These are phyloP conservation scores for Trichoderma semiorbis DNA, from an alignment of 2,329 filamentous ascomycete species.

Conservation along the genomic window DNA sequence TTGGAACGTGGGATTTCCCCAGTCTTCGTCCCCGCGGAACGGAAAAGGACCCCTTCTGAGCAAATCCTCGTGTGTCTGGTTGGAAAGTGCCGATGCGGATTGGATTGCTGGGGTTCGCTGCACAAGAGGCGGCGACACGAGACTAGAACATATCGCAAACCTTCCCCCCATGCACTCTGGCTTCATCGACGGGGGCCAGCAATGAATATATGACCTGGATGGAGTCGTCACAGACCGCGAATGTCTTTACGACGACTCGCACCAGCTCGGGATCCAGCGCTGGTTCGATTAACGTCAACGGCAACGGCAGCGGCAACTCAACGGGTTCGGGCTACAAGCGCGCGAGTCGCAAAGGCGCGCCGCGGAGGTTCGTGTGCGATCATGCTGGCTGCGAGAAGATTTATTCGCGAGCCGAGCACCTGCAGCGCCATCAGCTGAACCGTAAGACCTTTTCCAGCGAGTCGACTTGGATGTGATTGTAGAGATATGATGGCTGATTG, in stretches of 20 bases:
- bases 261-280: constrained; percentile 4
- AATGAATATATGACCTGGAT: constrained; percentile 22
- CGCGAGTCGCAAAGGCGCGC: constrained; percentile 50
- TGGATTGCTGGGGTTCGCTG: constrained; percentile 13
- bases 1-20: constrained; percentile 13
- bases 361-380: constrained; percentile 58
- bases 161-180: constrained; percentile 10
- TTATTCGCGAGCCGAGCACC: constrained; percentile 76
- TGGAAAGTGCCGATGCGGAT: neutral
- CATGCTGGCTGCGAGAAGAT: constrained; percentile 72
- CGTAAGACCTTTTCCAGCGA: constrained; percentile 49
- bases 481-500: neutral
- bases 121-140: constrained; percentile 3
- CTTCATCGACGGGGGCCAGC: constrained; percentile 15
- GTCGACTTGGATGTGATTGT: neutral
- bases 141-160: neutral
- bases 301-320: neutral
- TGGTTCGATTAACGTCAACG: constrained; percentile 3
- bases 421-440: constrained; percentile 78
- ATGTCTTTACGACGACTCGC: constrained; percentile 13
- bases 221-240: constrained; percentile 23
- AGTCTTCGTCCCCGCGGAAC: constrained; percentile 16
- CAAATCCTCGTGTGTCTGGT: neutral
- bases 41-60: constrained; percentile 2
- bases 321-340: constrained; percentile 41